Base-by-base conservation (phyloP, 805 yeast species). In the Yamadazyma insecticola region DNA sequence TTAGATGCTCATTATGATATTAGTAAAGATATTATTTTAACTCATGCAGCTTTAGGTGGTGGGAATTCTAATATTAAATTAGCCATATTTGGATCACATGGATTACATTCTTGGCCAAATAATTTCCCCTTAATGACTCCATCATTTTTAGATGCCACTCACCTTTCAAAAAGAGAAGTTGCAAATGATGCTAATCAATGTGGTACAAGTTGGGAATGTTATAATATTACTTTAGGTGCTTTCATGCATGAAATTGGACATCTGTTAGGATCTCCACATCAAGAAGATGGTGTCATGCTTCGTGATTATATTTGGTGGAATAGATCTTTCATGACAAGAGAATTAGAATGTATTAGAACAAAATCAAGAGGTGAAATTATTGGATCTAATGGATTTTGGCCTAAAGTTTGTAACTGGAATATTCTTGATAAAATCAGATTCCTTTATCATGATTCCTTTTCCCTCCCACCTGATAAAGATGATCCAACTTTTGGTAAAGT, bases 171-270 rank as follows among this genome's bases (percentile, higher is more conserved):
- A 1, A 51, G 51, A 2, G 84, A 83, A 37, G 96, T 90, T n/a
- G 96, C 95, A 8, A 88, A 92, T 55, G 98, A 92, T 55, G 67
- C 81, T 43, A 74, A 76, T 45, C 82, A 89, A 50, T 82, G 95
- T 53, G 83, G 92, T 0, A 72, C 94, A 1, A 72, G 81, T 34
- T 92, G 96, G 96, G 97, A 90, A 56, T 83, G 94, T 47, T 58
- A 83, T 26, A 81, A 83, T 37, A 72, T 90, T 22, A 85, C 96
- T 1, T 51, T 85, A 45, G 97, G 98, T 26, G 97, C 97, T 0
- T 89, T 88, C 46, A 70, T 89, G 81, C 97, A 90, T 55, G 97
- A 90, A 52, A 81, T 90, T 30, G 97, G 98, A 1, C 97, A 90
- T 53, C 61, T 76, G 16, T 63, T 90, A 24, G 96, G 96, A 1